phyloP scores from a whole-genome alignment of 257 asterid genomes.

The Solanum microdontum region DNA sequence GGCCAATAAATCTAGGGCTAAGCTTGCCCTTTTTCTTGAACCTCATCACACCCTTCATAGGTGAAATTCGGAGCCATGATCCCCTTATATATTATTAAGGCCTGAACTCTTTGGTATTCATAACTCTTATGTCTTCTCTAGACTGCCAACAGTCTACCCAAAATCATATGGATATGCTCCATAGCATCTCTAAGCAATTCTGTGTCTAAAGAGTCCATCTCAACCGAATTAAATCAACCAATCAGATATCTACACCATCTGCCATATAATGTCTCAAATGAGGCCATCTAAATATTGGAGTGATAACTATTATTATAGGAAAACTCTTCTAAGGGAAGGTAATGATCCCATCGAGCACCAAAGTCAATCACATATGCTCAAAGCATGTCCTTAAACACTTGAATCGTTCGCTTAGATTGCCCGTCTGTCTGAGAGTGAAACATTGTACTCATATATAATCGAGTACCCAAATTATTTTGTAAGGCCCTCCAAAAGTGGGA shows the following conservation, averaged over 20 bases:
- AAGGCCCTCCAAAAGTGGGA: neutral
- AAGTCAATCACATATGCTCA: neutral
- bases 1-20: neutral
- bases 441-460: neutral
- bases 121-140: neutral
- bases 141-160: neutral
- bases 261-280: neutral
- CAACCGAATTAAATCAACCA: neutral
- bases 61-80: neutral
- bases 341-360: neutral
- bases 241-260: no score
- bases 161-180: neutral
- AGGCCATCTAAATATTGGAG: neutral
- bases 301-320: neutral
- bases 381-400: neutral
- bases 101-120: neutral
- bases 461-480: no score
- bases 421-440: neutral
- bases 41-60: neutral
- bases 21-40: neutral
- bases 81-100: neutral
- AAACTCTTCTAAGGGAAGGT: neutral
- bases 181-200: neutral
- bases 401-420: neutral
- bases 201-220: neutral